Base-by-base conservation (phyloP, 148 eudicot genomes). In the Rhododendron vialii region DNA sequence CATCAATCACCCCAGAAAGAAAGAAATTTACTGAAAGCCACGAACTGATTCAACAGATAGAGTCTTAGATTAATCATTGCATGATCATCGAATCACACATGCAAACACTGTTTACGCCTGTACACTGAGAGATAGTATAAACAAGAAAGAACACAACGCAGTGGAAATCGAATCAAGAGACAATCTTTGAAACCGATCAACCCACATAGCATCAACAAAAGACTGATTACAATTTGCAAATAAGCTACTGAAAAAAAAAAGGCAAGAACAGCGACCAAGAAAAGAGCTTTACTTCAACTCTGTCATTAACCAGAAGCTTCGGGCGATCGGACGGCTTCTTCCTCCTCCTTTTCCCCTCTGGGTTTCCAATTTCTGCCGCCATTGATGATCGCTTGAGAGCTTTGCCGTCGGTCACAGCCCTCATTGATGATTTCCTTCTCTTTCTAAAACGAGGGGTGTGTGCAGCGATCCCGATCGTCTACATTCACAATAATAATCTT, bases 251-350 rank as follows among this genome's bases (percentile, higher is more conserved):
- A 85, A 20, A 3, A 69, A 45, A 35, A 47, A 1, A 9, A 47
- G 8, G 2, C n/a, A n/a, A 33, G 22, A 3, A n/a, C 15, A 30
- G 24, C 7, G 85, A 47, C 26, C 77, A 67, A 83, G 22, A 73
- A 3, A 11, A 50, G n/a, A 83, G 30, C 33, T 50, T 47, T 88
- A 92, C 94, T 88, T 92, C 94, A 81, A 92, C 91, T 73, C 24
- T 51, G 3, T 82, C 79, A 71, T 67, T 69, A 22, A 83, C 43
- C 45, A 38, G 33, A 63, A 89, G 87, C 79, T 84, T 88, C 9
- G 63, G 71, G 1, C 11, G 43, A 71, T 80, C 22, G 14, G 26
- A 4, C 3, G 20, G 17, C 43, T 2, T 79, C 26, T 51, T 82
- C 33, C 74, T 73, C 45, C 73, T 81, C 30, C 80, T 59, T 38